phyloP scores from a whole-genome alignment of 345 rosid genomes.

The Populus euphratica region DNA sequence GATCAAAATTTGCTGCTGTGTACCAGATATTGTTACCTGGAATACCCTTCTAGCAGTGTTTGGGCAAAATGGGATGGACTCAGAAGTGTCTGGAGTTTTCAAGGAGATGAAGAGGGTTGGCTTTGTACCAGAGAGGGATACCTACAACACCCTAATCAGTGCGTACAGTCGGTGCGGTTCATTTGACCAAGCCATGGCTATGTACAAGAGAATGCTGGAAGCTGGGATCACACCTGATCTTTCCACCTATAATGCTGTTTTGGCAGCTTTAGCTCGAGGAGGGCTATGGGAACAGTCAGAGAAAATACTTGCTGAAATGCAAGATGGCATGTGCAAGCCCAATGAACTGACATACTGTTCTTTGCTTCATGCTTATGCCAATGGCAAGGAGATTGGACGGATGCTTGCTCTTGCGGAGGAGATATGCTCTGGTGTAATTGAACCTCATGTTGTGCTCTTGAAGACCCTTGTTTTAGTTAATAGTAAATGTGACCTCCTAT shows the following conservation, averaged over 20 bases:
- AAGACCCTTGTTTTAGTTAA: conserved; percentile 85
- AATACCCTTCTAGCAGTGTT: conserved; percentile 85
- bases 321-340: conserved; percentile 68
- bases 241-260: conserved; percentile 83
- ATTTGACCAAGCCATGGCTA: conserved; percentile 78
- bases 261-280: conserved; percentile 93
- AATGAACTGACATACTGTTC: conserved; percentile 83
- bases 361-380: conserved; percentile 90
- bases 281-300: conserved; percentile 96
- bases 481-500: conserved; percentile 73
- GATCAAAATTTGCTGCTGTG: conserved; percentile 56
- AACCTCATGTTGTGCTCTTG: conserved; percentile 69
- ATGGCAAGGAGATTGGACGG: conserved; percentile 67
- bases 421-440: conserved; percentile 67
- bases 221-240: conserved; percentile 82
- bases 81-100: conserved; percentile 84
- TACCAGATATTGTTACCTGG: conserved; percentile 91
- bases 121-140: conserved; percentile 84
- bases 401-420: conserved; percentile 79
- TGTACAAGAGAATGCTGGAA: conserved; percentile 83
- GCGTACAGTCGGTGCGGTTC: conserved; percentile 91
- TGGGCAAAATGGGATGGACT: conserved; percentile 87
- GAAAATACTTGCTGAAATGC: conserved; percentile 80
- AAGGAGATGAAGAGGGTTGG: conserved; percentile 99
- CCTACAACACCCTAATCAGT: conserved; percentile 83